Evolutionary conservation across 2,329 filamentous ascomycete genomes (phyloP), one percentile per base, ranked within the genome.

Genomic region (Curvularia lunata): DNA sequence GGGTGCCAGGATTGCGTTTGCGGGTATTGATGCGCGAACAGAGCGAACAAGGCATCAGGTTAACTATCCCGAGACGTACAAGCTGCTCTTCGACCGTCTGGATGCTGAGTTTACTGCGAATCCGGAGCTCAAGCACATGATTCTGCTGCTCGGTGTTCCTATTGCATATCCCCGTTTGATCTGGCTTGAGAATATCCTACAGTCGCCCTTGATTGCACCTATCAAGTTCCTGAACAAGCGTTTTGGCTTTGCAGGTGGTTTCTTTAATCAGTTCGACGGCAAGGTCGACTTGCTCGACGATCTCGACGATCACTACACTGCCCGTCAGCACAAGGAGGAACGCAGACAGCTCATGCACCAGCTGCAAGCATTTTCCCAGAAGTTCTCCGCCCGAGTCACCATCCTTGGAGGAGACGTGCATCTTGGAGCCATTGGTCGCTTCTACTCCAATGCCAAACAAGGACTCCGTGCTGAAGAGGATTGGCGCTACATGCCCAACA

Each of bases 181-280:
- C n/a, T 97, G 94, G 94, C 83, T 97, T 4, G 94, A 98, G 75
- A 97, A 97, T 71, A 90, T 97, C 56, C 86, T 98, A 67, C 85
- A 85, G 16, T 96, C 91, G 59, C 93, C 94, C 0, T 67, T 97
- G 23, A 93, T 97, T 71, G 92, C 90, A 0, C 92, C 93, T 0
- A 87, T 97, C 72, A 93, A 92, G 71, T 88, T 98, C 62, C 76
- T 97, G 68, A 95, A 97, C 81, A 91, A 93, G 75, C 87, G 93
- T 25, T 96, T 98, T 65, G 94, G 94, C 55, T 79, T 97, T 43
- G 90, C 90, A 4, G 93, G 92, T 48, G 87, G 88, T 51, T 82
- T 97, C 43, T 97, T 98, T 83, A 98, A 98, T 77, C 85, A 92
- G 55, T 97, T 98, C 66, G 94, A 97, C 68, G 94, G 94, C 38